Percentiles rank a stretch among this genome's conserved stretches.
Conservation (phyloP, 2,329 filamentous ascomycete species). For the Plectosphaerella plurivora region DNA sequence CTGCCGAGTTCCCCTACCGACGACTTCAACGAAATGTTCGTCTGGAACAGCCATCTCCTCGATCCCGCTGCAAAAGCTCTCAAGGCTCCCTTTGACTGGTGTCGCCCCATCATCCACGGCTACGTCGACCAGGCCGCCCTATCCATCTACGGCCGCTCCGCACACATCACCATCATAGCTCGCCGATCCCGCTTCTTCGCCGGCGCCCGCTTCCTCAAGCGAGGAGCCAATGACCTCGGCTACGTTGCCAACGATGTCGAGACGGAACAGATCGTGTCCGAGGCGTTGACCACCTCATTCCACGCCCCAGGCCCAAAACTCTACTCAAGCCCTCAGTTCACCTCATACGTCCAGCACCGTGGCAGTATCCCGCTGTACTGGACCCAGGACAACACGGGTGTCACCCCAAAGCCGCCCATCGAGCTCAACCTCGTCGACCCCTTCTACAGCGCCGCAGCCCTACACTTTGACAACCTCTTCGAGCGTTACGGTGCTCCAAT, state of each 20-base stretch:
- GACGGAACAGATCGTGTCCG: slow-evolving; percentile 96
- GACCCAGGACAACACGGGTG: slow-evolving; percentile 93
- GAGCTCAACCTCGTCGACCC: slow-evolving; percentile 93
- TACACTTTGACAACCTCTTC: slow-evolving; percentile 95
- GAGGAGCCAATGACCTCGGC: slow-evolving; percentile 88
- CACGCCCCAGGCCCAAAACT: slow-evolving; percentile 83
- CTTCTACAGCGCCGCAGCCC: slow-evolving; percentile 86
- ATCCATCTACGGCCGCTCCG: slow-evolving; percentile 79
- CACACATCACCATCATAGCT: slow-evolving; percentile 92
- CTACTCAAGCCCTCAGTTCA: slow-evolving; percentile 86
- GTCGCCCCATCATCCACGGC: slow-evolving; percentile 89
- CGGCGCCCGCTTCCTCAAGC: slow-evolving; percentile 88
- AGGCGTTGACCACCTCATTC: slow-evolving; percentile 91
- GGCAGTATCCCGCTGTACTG: slow-evolving; percentile 96
- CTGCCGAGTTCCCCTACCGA: slow-evolving; percentile 51
- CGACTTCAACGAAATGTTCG: slow-evolving; percentile 91
- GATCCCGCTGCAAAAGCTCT: slow-evolving; percentile 66
- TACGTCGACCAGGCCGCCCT: slow-evolving; percentile 89
- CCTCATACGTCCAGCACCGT: slow-evolving; percentile 93
- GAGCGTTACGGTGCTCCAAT: slow-evolving; percentile 88
- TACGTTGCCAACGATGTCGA: slow-evolving; percentile 99
- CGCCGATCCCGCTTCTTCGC: slow-evolving; percentile 90
- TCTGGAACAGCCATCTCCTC: slow-evolving; percentile 92
- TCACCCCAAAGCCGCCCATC: slow-evolving; percentile 94
- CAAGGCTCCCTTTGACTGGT: slow-evolving; percentile 90